Evolutionary conservation across 805 yeast genomes (phyloP).

Genomic region (Nakazawaea pomicola): DNA sequence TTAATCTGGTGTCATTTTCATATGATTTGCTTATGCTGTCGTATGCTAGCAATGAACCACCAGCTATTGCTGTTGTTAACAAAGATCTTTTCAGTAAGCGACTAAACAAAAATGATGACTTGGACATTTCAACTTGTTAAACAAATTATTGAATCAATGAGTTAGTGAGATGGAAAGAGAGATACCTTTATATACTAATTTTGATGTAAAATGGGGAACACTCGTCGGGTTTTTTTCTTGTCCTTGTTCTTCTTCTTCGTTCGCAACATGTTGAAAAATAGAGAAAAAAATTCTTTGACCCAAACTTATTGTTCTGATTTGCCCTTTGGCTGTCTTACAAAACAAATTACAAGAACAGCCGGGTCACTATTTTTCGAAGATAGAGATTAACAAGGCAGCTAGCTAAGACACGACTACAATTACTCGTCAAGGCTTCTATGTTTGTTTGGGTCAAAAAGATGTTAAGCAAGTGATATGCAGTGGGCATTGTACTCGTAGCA

Average conservation of each 20-base stretch:
- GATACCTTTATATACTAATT: too few relatives aligned
- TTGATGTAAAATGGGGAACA: neutral
- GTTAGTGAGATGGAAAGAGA: neutral
- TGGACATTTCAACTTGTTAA: slow-evolving; percentile 7
- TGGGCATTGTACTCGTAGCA: too few relatives aligned
- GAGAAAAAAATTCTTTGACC: too few relatives aligned
- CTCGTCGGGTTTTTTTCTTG: neutral
- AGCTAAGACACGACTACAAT: too few relatives aligned
- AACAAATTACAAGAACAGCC: neutral
- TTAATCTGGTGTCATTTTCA: slow-evolving; percentile 6
- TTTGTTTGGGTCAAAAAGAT: too few relatives aligned
- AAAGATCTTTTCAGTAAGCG: slow-evolving; percentile 2
- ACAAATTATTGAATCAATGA: neutral
- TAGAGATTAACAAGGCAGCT: too few relatives aligned
- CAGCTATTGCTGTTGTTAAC: slow-evolving; percentile 8
- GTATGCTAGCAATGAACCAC: slow-evolving; percentile 5
- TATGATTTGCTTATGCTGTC: neutral
- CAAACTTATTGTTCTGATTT: neutral
- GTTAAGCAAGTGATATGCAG: too few relatives aligned
- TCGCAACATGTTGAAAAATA: neutral
- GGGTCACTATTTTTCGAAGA: neutral
- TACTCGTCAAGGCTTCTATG: too few relatives aligned
- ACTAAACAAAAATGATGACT: slow-evolving; percentile 2
- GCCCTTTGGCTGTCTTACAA: too few relatives aligned
- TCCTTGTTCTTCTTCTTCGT: neutral